Conservation (phyloP, 1,139 yeast species). For the Suhomyces bolitotheri region DNA sequence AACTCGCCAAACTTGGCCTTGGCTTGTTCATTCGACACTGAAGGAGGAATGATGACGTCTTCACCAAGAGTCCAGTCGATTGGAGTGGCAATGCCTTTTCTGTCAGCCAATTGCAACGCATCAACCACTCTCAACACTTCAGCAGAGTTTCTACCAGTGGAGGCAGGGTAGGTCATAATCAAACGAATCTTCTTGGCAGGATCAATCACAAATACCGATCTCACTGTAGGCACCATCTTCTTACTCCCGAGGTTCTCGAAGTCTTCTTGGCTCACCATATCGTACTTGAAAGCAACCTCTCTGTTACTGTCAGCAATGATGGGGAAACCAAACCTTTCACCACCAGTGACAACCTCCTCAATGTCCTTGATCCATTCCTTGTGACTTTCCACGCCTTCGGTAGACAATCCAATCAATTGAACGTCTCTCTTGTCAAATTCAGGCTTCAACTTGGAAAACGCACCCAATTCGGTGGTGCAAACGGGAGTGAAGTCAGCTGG, state of each 20-base stretch:
- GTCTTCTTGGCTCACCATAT: conserved; percentile 54
- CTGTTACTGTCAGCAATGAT: conserved; percentile 76
- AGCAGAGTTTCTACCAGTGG: conserved; percentile 86
- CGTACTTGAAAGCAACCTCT: conserved; percentile 67
- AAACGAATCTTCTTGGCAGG: conserved; percentile 74
- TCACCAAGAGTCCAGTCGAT: conserved; percentile 87
- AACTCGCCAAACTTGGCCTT: conserved; percentile 71
- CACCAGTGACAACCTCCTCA: conserved; percentile 66
- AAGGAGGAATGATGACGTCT: conserved; percentile 81
- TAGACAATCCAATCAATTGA: conserved; percentile 77
- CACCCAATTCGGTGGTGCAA: conserved; percentile 88
- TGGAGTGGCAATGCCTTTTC: conserved; percentile 74
- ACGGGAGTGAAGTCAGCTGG: conserved; percentile 91
- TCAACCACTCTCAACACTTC: conserved; percentile 81
- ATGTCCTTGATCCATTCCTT: conserved; percentile 81
- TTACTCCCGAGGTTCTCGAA: conserved; percentile 18
- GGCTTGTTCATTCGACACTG: conserved; percentile 71
- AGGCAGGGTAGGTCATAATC: conserved; percentile 77
- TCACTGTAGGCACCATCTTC: conserved; percentile 52
- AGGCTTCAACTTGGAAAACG: conserved; percentile 79
- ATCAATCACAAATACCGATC: conserved; percentile 83
- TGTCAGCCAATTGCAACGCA: conserved; percentile 75
- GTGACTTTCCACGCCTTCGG: conserved; percentile 71
- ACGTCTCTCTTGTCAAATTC: conserved; percentile 77
- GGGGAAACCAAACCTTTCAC: conserved; percentile 64